A percentile compares a stretch with the other conserved stretches of the same genome.
These are phyloP conservation scores for Chaetomidium leptoderma DNA, from an alignment of 495 filamentous ascomycete genomes.

Conservation along the genomic window DNA sequence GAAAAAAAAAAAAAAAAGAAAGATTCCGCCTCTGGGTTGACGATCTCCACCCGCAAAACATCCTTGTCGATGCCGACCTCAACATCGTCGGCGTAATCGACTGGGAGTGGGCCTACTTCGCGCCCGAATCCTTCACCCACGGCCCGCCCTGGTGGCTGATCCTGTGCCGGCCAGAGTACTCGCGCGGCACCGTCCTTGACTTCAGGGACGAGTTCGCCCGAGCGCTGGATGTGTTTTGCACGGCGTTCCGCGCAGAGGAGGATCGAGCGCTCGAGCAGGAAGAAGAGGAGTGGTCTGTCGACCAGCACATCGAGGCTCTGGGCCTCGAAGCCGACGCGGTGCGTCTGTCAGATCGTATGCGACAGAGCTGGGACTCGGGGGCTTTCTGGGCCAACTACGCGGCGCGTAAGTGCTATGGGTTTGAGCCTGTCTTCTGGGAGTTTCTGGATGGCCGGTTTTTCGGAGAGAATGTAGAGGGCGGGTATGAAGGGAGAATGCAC, in stretches of 20 bases:
- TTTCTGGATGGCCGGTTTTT: slow-evolving; percentile 27
- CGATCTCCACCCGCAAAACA: slow-evolving; percentile 29
- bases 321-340: background rate
- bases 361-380: slow-evolving; percentile 32
- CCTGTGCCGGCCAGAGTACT: background rate
- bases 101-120: slow-evolving; percentile 19
- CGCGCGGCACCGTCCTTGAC: background rate
- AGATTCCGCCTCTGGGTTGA: slow-evolving; percentile 28
- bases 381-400: slow-evolving; percentile 32
- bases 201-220: background rate
- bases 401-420: slow-evolving; percentile 28
- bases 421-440: slow-evolving; percentile 27
- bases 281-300: background rate
- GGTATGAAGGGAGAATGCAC: slow-evolving; percentile 24
- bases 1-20: background rate
- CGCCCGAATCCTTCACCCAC: slow-evolving; percentile 1
- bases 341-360: slow-evolving; percentile 24
- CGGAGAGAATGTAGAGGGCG: slow-evolving; percentile 25
- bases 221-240: slow-evolving; percentile 5
- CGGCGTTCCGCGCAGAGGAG: background rate
- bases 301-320: background rate
- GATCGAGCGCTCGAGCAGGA: background rate
- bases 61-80: slow-evolving; percentile 26
- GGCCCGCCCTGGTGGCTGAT: slow-evolving; percentile 17
- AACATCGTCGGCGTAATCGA: slow-evolving; percentile 14